Base-by-base conservation (phyloP, 1,139 yeast genomes). In the Taphrina pruni region DNA sequence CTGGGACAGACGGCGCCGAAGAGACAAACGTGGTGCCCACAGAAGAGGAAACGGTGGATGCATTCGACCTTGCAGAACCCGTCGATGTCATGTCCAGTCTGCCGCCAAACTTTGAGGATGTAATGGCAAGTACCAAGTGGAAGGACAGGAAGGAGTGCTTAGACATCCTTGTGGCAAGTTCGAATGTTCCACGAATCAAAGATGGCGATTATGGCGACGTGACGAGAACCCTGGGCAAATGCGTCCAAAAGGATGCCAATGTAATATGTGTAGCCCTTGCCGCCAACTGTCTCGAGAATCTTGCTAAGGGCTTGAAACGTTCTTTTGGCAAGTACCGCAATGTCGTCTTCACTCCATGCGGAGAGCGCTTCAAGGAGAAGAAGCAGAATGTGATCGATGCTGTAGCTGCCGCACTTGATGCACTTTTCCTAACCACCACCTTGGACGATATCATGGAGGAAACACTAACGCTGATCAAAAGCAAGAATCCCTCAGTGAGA, bases 291-390 rank as follows among this genome's bases (percentile, higher is more conserved):
- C 80, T 88, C 26, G 86, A 84, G 70, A 79, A 80, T 57, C 77
- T 94, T 51, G 90, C 91, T 0, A 83, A 82, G 54, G 97, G 96
- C 0, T 81, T 93, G 65, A 84, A 88, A 65, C 73, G 76, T 1
- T 78, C 81, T 39, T 88, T 89, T 78, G 81, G 81, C 60, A 82
- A 80, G 72, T 91, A 90, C 77, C 83, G 83, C 60, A 72, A 81
- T 0, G 75, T 83, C 0, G 82, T 91, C 32, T 79, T 91, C 17
- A 79, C 81, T 0, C 88, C 96, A 0, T 79, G 90, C 72, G 79
- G 94, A 58, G 97, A 92, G 73, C 84, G 97, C 74, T 86, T 91
- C 14, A 93, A 92, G 76, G 99, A 94, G 77, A 91, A 90, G 80
- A 94, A 94, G 75, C 88, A 86, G 14, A 81, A 88, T 1, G 95